A percentile compares a stretch with the other conserved stretches of the same genome.
These are phyloP conservation scores for Gonapodya sp. DNA, from an alignment of 192 early-diverging fungal species.

Conservation along the genomic window DNA sequence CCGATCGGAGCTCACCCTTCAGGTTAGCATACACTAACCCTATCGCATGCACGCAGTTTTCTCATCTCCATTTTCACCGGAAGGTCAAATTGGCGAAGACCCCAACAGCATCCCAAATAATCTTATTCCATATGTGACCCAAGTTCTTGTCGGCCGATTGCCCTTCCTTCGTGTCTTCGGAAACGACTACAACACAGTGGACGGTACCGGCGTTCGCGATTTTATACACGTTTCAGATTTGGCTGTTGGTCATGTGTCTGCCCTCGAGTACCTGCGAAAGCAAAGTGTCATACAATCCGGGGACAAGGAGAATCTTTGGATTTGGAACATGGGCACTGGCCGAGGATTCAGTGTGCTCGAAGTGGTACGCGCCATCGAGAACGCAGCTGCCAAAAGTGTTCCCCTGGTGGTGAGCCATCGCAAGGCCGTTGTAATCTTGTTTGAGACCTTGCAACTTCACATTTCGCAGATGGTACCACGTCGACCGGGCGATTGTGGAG, in stretches of 20 bases:
- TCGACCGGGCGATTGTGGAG: slow-evolving; percentile 74
- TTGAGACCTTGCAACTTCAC: no score
- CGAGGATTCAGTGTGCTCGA: slow-evolving; percentile 3
- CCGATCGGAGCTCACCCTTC: slow-evolving; percentile 12
- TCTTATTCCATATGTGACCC: slow-evolving; percentile 3
- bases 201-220: slow-evolving; percentile 13
- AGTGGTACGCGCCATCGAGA: slow-evolving; percentile 7
- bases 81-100: slow-evolving; percentile 12
- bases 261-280: slow-evolving; percentile 9
- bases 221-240: slow-evolving; percentile 10
- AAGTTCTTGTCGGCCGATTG: slow-evolving; percentile 9
- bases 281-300: neutral
- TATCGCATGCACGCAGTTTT: neutral
- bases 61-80: neutral
- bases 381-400: slow-evolving; percentile 3
- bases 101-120: slow-evolving; percentile 13
- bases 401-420: neutral
- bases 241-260: slow-evolving; percentile 6
- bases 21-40: neutral
- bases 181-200: slow-evolving; percentile 7
- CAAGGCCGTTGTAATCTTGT: no score
- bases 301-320: slow-evolving; percentile 10
- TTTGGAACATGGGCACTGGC: slow-evolving; percentile 13
- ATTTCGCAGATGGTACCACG: slow-evolving; percentile 42
- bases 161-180: neutral